Evolutionary conservation across 371 early-diverging fungal genomes (phyloP).

Genomic region (Haplosporangium sp.): DNA sequence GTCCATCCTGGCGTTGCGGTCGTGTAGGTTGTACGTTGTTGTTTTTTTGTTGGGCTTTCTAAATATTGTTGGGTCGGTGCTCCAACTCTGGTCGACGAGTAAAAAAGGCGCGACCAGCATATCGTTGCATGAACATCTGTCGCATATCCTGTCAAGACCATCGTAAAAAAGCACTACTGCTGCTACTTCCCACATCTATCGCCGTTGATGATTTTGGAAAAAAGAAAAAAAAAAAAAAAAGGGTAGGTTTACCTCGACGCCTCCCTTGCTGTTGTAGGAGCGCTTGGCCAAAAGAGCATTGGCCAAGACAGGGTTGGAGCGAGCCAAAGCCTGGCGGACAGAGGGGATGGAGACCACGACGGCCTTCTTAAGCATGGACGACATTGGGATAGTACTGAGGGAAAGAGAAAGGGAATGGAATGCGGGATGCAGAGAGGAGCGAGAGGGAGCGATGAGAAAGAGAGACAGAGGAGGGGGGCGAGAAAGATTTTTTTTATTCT

Average conservation of each 20-base stretch:
- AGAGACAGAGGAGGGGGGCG: background rate
- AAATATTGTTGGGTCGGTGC: no score
- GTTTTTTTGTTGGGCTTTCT: no score
- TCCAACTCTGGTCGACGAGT: no score
- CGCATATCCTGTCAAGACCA: no score
- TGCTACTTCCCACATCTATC: background rate
- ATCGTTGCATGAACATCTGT: no score
- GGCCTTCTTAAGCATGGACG: constrained; percentile 43
- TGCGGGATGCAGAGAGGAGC: background rate
- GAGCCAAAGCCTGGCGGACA: constrained; percentile 49
- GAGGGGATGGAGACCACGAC: constrained; percentile 51
- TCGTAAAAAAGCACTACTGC: no score
- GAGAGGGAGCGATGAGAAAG: constrained; percentile 1
- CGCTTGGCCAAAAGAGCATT: constrained; percentile 48
- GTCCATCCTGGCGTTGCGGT: no score
- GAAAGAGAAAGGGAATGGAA: background rate
- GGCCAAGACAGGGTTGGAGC: constrained; percentile 53
- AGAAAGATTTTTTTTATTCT: constrained; percentile 3
- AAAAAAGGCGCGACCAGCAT: no score
- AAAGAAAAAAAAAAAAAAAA: background rate
- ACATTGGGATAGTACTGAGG: constrained; percentile 23
- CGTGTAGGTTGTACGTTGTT: no score
- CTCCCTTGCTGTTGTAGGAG: constrained; percentile 49
- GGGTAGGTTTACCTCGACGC: constrained; percentile 44
- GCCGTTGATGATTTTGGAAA: background rate